Evolutionary conservation across 2,329 filamentous ascomycete genomes (phyloP), one percentile per base, ranked within the genome.

Genomic region (Xylariales sp.): DNA sequence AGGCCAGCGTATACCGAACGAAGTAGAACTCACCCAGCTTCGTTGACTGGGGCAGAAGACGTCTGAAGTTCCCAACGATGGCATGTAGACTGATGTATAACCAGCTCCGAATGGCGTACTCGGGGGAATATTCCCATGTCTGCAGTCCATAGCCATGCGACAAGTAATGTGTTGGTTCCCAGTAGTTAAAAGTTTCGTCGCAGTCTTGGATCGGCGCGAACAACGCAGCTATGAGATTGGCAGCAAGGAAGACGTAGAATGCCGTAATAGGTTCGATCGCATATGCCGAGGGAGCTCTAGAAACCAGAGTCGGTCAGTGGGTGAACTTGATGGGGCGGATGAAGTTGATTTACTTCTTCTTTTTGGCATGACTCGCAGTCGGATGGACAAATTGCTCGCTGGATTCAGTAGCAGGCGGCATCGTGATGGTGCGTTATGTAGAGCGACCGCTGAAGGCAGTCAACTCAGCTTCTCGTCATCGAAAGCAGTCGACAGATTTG

Each of bases 101-200:
- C 93, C 93, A 98, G 67, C 89, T 96, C 48, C 93, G 82, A 53
- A 98, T 96, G 38, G 89, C 87, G 65, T 86, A 97, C 44, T 91
- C 84, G 4, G 93, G 93, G 1, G 91, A 95, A 66, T 97, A 98
- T 64, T 98, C 93, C 93, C 93, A 98, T 1, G 93, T 98, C 68
- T 98, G 90, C 38, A 96, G 73, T 28, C 91, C 93, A 58, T 95
- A 91, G 54, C 88, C 87, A 69, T 96, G 89, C 45, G 82, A 85
- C 20, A 98, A 76, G 64, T 96, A 98, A 64, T 98, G 93, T 0
- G 90, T 82, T 0, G 93, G 91, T 57, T 98, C 93, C 89, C 91
- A 98, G 71, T 95, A 98, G 63, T 98, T 98, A 76, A 95, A 98
- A 9, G 91, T 91, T 69, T 98, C 93, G 56, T 98, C 93, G 61